Evolutionary conservation across 1,139 yeast species (phyloP), one percentile per base, ranked within the genome.

Genomic region (Pichia sp.): DNA sequence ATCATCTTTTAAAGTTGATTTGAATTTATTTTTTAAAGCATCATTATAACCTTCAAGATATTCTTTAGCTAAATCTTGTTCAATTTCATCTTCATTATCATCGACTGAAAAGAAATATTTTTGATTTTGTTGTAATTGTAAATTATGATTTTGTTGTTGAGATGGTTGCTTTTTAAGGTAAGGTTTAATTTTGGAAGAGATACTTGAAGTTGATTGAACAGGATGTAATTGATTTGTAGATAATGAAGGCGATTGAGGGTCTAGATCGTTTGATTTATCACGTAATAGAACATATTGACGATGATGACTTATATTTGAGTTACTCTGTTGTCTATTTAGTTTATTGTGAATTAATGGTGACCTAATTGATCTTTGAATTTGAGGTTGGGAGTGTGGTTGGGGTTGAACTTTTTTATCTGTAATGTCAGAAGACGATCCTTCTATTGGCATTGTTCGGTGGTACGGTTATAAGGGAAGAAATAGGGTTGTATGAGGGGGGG

Each of bases 31-130:
- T 51, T 74, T 68, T 40, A 83, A 56, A 0, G 89, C 93, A 55
- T 80, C 91, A 33, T 71, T 72, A 51, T 77, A 78, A 0, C 91
- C 91, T 55, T 81, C 93, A 30, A 77, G 55, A 52, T 82, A 82
- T 47, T 79, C 81, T 20, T 81, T 59, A 48, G 76, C 80, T 38
- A 71, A 52, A 52, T 74, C 83, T 14, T 71, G 72, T 46, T 74
- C 79, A 11, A 74, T 65, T 45, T 76, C 84, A 37, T 71, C 74
- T 33, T 77, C 81, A 52, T 80, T 85, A 57, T 84, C 94, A 58
- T 84, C 95, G 0, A 84, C 91, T 22, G 84, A 76, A 54, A 77
- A 82, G 2, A 81, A 64, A 34, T 60, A 61, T 40, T 55, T 55
- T 26, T 10, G n/a, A n/a, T n/a, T n/a, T n/a, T n/a, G n/a, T n/a